These are phyloP conservation scores for Chloranthus sessilifolius DNA, from an alignment of 164 flowering plant species.

Conservation along the genomic window DNA sequence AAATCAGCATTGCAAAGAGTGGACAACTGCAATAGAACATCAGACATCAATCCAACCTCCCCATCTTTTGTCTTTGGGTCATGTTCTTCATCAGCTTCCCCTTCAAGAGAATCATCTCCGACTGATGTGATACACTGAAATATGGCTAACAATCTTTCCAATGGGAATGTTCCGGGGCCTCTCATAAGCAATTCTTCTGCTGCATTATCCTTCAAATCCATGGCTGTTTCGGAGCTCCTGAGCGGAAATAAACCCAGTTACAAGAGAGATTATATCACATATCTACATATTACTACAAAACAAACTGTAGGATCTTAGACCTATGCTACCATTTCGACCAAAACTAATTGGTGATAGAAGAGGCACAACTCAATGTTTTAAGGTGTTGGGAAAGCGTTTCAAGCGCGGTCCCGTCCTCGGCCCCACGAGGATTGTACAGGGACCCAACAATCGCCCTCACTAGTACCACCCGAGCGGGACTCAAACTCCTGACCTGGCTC, in stretches of 20 bases:
- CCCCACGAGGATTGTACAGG: too few species aligned
- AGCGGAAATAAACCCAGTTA: background rate
- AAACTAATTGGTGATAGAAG: too few species aligned
- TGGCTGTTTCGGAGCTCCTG: conserved; percentile 62
- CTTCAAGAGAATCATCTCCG: conserved; percentile 41
- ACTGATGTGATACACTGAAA: conserved; percentile 83
- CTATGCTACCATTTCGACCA: too few species aligned
- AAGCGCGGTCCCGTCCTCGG: too few species aligned
- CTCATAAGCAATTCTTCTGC: conserved; percentile 76
- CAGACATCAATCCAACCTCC: conserved; percentile 56
- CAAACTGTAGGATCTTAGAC: too few species aligned
- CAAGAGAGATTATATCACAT: background rate
- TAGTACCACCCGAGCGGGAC: too few species aligned
- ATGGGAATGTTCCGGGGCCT: conserved; percentile 92
- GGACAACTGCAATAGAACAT: conserved; percentile 84
- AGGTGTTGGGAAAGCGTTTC: too few species aligned
- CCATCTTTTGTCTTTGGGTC: conserved; percentile 24
- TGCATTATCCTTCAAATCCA: conserved; percentile 58
- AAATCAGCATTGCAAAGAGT: conserved; percentile 91
- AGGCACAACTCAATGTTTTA: too few species aligned
- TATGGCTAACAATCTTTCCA: conserved; percentile 91
- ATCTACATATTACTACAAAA: too few species aligned
- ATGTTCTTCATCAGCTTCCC: conserved; percentile 34
- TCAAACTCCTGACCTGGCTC: too few species aligned
- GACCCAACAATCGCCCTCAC: too few species aligned